phyloP scores from a whole-genome alignment of 352 stramenopile species.

The Halophytophthora batemanensis region DNA sequence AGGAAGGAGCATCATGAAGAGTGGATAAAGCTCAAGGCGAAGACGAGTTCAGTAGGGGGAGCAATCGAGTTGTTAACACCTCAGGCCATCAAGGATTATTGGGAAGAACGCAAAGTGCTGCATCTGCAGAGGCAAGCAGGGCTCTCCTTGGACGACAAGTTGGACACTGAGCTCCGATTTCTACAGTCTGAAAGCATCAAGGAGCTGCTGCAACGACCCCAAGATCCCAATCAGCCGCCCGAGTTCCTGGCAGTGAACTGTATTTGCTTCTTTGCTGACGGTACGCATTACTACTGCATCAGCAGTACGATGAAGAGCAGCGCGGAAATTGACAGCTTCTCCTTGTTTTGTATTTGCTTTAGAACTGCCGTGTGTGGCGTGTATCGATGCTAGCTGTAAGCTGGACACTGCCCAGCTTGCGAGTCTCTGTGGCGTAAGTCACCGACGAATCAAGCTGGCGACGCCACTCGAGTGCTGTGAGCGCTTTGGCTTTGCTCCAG shows the following conservation, averaged over 20 bases:
- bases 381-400: conserved; percentile 48
- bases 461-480: conserved; percentile 44
- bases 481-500: conserved; percentile 60
- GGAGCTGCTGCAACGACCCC: conserved; percentile 5
- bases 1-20: conserved; percentile 17
- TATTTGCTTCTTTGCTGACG: conserved; percentile 67
- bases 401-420: conserved; percentile 52
- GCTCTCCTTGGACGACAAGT: too few species aligned
- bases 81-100: conserved; percentile 27
- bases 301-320: background rate
- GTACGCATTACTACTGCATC: conserved; percentile 18
- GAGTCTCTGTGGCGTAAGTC: conserved; percentile 39
- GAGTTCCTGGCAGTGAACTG: conserved; percentile 46
- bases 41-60: background rate
- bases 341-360: background rate
- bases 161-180: conserved; percentile 26
- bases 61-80: conserved; percentile 22
- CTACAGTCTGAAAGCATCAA: conserved; percentile 14
- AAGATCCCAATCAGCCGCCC: background rate
- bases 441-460: conserved; percentile 66
- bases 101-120: conserved; percentile 19
- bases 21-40: conserved; percentile 12
- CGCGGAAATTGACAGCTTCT: background rate
- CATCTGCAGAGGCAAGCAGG: too few species aligned
- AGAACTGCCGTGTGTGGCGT: conserved; percentile 49